phyloP scores from a whole-genome alignment of 331 rosid genomes.

The Quercus phellos region DNA sequence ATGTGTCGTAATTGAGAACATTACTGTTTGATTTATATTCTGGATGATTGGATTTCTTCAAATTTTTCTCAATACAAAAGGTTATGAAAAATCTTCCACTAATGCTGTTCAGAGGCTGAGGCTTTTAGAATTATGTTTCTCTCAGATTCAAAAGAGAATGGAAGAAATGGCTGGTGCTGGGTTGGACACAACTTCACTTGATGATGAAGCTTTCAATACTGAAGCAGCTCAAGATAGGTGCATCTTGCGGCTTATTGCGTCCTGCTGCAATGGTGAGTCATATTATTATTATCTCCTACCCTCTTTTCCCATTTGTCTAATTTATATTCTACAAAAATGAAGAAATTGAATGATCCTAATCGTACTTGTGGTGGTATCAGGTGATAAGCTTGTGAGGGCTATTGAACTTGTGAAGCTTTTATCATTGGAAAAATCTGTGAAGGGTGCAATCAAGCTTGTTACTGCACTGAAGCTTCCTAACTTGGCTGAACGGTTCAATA shows the following conservation, averaged over 20 bases:
- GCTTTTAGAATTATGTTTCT: neutral
- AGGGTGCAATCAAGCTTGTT: constrained; percentile 91
- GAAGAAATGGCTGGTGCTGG: constrained; percentile 66
- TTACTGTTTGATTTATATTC: neutral
- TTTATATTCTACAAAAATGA: constrained; percentile 10
- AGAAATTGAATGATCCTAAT: neutral
- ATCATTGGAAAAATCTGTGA: constrained; percentile 78
- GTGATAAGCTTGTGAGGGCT: constrained; percentile 90
- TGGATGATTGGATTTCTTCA: neutral
- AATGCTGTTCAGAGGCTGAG: constrained; percentile 9
- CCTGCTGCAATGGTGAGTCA: constrained; percentile 86
- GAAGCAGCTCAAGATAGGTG: constrained; percentile 98
- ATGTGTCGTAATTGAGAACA: neutral
- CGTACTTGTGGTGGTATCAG: constrained; percentile 38
- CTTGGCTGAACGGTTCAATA: constrained; percentile 86
- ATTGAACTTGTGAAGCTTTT: constrained; percentile 83
- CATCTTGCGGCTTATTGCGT: constrained; percentile 82
- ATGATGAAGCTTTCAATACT: constrained; percentile 72
- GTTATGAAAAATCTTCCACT: neutral
- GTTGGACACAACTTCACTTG: constrained; percentile 56
- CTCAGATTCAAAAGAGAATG: constrained; percentile 70
- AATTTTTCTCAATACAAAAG: neutral
- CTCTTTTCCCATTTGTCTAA: neutral
- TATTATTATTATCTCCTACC: neutral
- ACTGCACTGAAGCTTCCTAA: constrained; percentile 86